Percentiles rank a stretch among this genome's conserved stretches.
phyloP scores from a whole-genome alignment of 805 yeast species.

The Teunomyces kruisii region DNA sequence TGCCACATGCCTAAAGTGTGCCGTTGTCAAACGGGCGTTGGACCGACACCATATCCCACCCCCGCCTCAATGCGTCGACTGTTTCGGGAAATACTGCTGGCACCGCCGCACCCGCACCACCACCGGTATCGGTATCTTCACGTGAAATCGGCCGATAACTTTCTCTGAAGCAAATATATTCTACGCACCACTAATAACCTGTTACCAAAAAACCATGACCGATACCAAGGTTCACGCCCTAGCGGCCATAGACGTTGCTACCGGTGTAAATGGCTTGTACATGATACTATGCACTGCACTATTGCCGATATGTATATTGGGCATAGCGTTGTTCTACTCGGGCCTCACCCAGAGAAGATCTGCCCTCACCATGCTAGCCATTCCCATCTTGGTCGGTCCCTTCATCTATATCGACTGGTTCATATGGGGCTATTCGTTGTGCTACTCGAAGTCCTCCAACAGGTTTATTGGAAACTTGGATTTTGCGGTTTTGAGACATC shows the following conservation, averaged over 20 bases:
- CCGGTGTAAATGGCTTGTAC: constrained; percentile 27
- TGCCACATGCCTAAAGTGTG: constrained; percentile 55
- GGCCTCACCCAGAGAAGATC: constrained; percentile 45
- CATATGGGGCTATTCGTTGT: constrained; percentile 45
- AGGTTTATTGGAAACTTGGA: constrained; percentile 24
- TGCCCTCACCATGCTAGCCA: constrained; percentile 38
- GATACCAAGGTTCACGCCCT: not conserved
- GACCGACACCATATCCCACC: constrained; percentile 30
- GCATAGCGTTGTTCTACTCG: constrained; percentile 40
- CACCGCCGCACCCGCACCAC: not conserved
- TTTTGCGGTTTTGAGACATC: constrained; percentile 19
- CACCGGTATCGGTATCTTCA: not conserved
- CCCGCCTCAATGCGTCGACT: constrained; percentile 17
- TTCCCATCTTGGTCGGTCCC: constrained; percentile 33
- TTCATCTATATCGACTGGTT: constrained; percentile 41
- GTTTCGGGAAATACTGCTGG: constrained; percentile 22
- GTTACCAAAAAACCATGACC: not conserved
- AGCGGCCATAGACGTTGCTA: constrained; percentile 6
- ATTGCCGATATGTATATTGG: constrained; percentile 32
- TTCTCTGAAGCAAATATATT: not conserved
- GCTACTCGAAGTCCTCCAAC: constrained; percentile 36
- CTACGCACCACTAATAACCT: not conserved
- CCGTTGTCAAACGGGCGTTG: constrained; percentile 51
- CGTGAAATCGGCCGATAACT: not conserved
- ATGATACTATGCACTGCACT: constrained; percentile 36